Evolutionary conservation across 2,329 filamentous ascomycete genomes (phyloP).

Genomic region (Trichoderma hamatum): DNA sequence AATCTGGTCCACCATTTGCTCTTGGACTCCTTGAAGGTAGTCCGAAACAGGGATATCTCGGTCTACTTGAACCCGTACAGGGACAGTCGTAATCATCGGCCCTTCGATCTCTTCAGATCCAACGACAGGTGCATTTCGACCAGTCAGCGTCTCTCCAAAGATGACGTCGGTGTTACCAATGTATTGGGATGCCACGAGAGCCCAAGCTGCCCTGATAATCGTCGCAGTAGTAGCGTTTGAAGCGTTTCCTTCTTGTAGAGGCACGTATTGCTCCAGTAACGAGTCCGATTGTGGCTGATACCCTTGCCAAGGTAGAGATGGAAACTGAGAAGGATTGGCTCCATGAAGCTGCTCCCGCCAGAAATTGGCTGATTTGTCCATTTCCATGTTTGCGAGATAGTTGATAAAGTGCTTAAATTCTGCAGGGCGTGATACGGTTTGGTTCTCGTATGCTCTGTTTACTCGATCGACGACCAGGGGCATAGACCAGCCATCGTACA

Average conservation of each 20-base stretch:
- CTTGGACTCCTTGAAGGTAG: conserved; percentile 60
- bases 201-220: conserved; percentile 62
- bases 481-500: conserved; percentile 62
- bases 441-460: conserved; percentile 48
- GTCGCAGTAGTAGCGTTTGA: conserved; percentile 56
- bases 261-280: conserved; percentile 56
- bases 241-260: conserved; percentile 38
- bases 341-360: conserved; percentile 52
- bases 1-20: conserved; percentile 59
- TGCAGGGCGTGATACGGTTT: conserved; percentile 39
- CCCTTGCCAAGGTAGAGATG: conserved; percentile 48
- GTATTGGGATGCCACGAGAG: conserved; percentile 57
- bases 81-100: conserved; percentile 64
- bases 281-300: conserved; percentile 57
- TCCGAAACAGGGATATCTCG: conserved; percentile 44
- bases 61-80: conserved; percentile 53
- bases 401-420: conserved; percentile 55
- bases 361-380: conserved; percentile 46
- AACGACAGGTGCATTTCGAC: conserved; percentile 53
- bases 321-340: conserved; percentile 52
- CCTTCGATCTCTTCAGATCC: conserved; percentile 60
- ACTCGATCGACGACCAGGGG: conserved; percentile 53
- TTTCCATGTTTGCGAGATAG: conserved; percentile 47
- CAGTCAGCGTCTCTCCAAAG: conserved; percentile 63
- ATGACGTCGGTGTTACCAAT: conserved; percentile 56